These are phyloP conservation scores for Balakata baccata DNA, from an alignment of 345 rosid genomes.

Conservation along the genomic window DNA sequence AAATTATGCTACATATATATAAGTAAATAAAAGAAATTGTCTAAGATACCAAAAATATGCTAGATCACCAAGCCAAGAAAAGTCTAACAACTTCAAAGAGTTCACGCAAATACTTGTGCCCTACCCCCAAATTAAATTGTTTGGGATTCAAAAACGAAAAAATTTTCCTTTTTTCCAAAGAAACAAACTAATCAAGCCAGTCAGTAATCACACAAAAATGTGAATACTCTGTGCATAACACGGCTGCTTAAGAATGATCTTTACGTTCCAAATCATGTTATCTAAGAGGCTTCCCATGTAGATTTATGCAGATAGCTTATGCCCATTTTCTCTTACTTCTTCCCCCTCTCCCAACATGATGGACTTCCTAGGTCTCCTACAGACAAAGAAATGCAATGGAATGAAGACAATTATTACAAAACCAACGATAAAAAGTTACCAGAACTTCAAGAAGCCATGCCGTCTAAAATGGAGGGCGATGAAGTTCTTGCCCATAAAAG, in stretches of 20 bases:
- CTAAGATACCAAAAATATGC: background rate
- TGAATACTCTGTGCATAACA: background rate
- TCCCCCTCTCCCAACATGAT: background rate
- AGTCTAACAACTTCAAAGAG: background rate
- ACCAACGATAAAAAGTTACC: conserved; percentile 40
- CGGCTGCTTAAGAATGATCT: background rate
- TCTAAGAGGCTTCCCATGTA: background rate
- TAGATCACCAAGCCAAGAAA: background rate
- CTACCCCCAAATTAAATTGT: background rate
- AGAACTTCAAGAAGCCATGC: conserved; percentile 94
- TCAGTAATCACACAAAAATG: no score
- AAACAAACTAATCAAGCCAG: no score
- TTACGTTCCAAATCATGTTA: background rate
- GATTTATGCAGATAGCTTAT: background rate
- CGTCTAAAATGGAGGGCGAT: conserved; percentile 87
- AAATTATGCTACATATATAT: background rate
- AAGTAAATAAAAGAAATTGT: background rate
- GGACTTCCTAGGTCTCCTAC: background rate
- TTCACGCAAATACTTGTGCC: background rate
- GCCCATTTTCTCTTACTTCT: background rate
- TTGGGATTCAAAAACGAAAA: background rate
- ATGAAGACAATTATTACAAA: background rate
- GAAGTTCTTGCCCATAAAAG: conserved; percentile 77
- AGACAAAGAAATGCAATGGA: background rate
- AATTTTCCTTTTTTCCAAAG: no score